Evolutionary conservation across 345 rosid genomes (phyloP).

Genomic region (Syzygium jambos): DNA sequence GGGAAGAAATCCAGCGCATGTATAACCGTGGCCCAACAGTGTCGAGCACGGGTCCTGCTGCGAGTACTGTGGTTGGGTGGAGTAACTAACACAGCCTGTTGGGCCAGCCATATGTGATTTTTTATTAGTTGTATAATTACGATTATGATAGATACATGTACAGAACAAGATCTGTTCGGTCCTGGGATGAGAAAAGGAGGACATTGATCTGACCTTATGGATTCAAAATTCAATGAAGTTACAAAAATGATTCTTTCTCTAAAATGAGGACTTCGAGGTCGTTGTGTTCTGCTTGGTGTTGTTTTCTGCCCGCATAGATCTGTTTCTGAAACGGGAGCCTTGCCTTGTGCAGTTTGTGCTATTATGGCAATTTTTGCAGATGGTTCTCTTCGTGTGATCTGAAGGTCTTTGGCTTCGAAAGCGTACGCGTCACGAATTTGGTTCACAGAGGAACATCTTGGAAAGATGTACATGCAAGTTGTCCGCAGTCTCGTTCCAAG

Average conservation of each 20-base stretch:
- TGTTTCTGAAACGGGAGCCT: neutral
- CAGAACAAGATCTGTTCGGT: neutral
- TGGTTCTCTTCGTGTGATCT: neutral
- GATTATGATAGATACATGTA: neutral
- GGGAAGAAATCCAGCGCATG: constrained; percentile 95
- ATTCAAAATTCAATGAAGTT: neutral
- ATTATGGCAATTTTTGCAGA: neutral
- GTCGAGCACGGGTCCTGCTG: neutral
- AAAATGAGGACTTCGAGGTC: neutral
- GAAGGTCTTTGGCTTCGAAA: neutral
- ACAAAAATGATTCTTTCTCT: neutral
- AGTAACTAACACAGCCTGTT: neutral
- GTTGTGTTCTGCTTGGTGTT: neutral
- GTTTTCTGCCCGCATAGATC: neutral
- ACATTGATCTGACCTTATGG: neutral
- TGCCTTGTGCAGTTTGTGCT: neutral
- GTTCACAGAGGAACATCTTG: neutral
- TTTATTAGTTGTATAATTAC: neutral
- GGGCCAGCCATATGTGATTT: neutral
- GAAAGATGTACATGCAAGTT: neutral
- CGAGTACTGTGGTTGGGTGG: neutral
- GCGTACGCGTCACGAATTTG: neutral
- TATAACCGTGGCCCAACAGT: constrained; percentile 47
- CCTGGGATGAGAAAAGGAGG: neutral
- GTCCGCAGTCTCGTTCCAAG: neutral